A percentile compares a stretch with the other conserved stretches of the same genome.
These are phyloP conservation scores for Acephala macrosclerotiorum DNA, from an alignment of 2,329 filamentous ascomycete genomes.

Conservation along the genomic window DNA sequence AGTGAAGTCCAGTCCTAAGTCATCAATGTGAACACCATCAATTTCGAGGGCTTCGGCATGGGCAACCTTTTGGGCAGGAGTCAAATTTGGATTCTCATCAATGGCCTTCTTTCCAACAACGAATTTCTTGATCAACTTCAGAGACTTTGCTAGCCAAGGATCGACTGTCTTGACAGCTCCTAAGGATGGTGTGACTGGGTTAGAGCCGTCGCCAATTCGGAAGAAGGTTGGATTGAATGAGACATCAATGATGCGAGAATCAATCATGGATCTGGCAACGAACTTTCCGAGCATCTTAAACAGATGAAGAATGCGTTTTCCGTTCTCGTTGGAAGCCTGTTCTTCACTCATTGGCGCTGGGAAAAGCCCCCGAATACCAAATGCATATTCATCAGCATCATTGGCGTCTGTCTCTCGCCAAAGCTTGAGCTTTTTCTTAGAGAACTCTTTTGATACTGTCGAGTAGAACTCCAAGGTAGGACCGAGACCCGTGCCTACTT, in stretches of 20 bases:
- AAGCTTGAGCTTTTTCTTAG: constrained; percentile 94
- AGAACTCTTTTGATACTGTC: constrained; percentile 95
- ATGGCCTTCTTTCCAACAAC: constrained; percentile 82
- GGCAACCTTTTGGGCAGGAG: constrained; percentile 72
- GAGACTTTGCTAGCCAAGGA: constrained; percentile 81
- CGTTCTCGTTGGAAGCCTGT: constrained; percentile 75
- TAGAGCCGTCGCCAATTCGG: constrained; percentile 77
- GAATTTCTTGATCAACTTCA: constrained; percentile 89
- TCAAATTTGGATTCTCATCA: constrained; percentile 73
- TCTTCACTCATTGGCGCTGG: constrained; percentile 87
- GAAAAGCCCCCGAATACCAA: constrained; percentile 85
- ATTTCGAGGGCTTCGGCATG: constrained; percentile 75
- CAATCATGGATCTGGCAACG: constrained; percentile 96
- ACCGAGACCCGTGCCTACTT: constrained; percentile 94
- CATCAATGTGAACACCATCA: constrained; percentile 81
- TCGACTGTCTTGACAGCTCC: constrained; percentile 92
- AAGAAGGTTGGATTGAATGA: constrained; percentile 99
- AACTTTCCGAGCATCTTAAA: constrained; percentile 97
- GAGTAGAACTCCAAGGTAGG: constrained; percentile 98
- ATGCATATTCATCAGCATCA: constrained; percentile 81
- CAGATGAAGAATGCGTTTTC: constrained; percentile 85
- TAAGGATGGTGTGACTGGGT: constrained; percentile 79
- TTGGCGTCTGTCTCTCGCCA: constrained; percentile 91
- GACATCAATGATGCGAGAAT: constrained; percentile 96
- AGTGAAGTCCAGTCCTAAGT: constrained; percentile 92